Evolutionary conservation across 78 protist species (phyloP).

Genomic region (Capsaspora owczarzaki): DNA sequence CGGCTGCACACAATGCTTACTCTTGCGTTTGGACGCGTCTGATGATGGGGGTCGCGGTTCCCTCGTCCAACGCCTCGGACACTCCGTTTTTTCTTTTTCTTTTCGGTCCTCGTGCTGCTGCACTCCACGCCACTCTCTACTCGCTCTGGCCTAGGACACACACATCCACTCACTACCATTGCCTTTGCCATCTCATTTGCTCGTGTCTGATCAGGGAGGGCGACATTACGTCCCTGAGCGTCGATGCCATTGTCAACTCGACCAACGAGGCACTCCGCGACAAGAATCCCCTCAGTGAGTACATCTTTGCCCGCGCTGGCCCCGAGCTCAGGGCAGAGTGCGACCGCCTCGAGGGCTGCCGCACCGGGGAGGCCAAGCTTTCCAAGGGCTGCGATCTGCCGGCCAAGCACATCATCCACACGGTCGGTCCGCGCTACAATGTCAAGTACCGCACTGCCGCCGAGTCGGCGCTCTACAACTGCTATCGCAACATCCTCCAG

Average conservation of each 20-base stretch:
- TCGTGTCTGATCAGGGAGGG: background rate
- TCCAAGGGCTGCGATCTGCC: conserved; percentile 8
- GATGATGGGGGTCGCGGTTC: no score
- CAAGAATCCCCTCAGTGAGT: background rate
- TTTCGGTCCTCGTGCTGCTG: no score
- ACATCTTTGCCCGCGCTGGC: conserved; percentile 10
- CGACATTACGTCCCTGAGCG: background rate
- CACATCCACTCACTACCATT: background rate
- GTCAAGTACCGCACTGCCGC: conserved; percentile 39
- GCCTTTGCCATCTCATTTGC: background rate
- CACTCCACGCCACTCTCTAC: no score
- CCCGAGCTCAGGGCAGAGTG: conserved; percentile 8
- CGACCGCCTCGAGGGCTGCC: conserved; percentile 15
- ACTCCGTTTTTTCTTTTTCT: no score
- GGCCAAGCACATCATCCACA: conserved; percentile 29
- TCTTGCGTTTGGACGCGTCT: no score
- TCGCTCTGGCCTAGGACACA: no score
- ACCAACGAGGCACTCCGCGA: conserved; percentile 33
- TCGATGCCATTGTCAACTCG: conserved; percentile 28
- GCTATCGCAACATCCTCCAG: conserved; percentile 30
- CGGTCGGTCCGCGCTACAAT: conserved; percentile 45
- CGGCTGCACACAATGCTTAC: no score
- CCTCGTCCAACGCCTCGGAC: no score
- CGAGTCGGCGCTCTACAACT: conserved; percentile 36
- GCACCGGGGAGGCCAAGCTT: conserved; percentile 28